Base-by-base conservation (phyloP, 495 filamentous ascomycete species). In the Pseudomonodictys pantanalensis region DNA sequence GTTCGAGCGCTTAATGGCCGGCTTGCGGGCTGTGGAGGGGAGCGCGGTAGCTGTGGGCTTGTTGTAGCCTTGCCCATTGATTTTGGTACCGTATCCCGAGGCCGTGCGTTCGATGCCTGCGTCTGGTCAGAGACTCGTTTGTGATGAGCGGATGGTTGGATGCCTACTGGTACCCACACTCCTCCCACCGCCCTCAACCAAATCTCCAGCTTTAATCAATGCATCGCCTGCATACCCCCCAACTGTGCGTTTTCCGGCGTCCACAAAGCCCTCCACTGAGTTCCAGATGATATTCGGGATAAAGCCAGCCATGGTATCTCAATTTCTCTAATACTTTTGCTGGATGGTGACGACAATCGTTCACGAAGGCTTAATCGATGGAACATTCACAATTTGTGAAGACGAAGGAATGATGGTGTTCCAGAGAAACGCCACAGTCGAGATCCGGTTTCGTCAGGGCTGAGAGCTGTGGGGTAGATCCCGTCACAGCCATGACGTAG, bases 221-320 rank as follows among this genome's bases (percentile, higher is more conserved):
- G 57, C 60, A 54, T 68, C 65, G 24, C 65, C 65, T 3, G 60
- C 65, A 41, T 57, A 68, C 8, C 52, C 56, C 7, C 65, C 65
- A 6, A 57, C 65, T n/a, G 60, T 55, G 1, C 56, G 18, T n/a
- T 50, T 68, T 17, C 60, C 65, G 0, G 65, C 60, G 38, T 68
- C 60, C 23, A 68, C 65, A 41, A 68, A 64, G 15, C 61, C 61
- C 17, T 58, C 56, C 30, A 68, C 65, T 46, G 55, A 64, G 22
- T 64, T 64, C 48, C 52, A 62, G 15, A 68, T 22, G 47, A 68
- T 64, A 28, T 68, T 64, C 29, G 22, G 24, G 4, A 68, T 50
- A 38, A 68, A 68, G 41, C 48, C 25, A 38, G 52, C 52, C 41
- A 43, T 63, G 22, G 11, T 52, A 3, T 53, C 38, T 48, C 10